A percentile compares a stretch with the other conserved stretches of the same genome.
phyloP scores from a whole-genome alignment of 2,329 filamentous ascomycete genomes.

The Spiromastix sp. region DNA sequence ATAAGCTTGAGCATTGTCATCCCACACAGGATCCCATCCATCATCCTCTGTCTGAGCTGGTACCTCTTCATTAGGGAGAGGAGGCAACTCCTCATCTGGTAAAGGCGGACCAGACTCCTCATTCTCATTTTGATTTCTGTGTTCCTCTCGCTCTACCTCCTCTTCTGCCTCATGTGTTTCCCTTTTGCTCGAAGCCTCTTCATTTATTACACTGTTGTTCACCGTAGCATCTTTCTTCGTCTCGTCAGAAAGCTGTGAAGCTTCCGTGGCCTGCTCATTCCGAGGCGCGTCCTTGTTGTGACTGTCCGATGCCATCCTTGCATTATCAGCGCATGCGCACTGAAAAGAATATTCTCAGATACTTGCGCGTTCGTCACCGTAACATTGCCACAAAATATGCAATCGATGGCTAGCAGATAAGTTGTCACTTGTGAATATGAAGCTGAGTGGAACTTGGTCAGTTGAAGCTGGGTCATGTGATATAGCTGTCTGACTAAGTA shows the following conservation, averaged over 20 bases:
- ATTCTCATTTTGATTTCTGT: slow-evolving; percentile 13
- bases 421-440: too few relatives aligned
- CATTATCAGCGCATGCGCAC: neutral
- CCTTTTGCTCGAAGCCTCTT: slow-evolving; percentile 4
- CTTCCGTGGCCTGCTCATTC: too few relatives aligned
- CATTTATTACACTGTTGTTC: neutral
- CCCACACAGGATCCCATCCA: slow-evolving; percentile 78
- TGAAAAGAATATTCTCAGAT: slow-evolving; percentile 4
- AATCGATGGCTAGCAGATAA: too few relatives aligned
- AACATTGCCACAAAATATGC: slow-evolving; percentile 3
- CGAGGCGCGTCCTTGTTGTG: neutral
- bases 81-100: slow-evolving; percentile 33
- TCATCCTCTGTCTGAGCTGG: slow-evolving; percentile 41
- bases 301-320: slow-evolving; percentile 1
- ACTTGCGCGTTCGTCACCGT: slow-evolving; percentile 8
- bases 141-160: slow-evolving; percentile 9
- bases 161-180: slow-evolving; percentile 9
- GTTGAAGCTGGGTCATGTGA: too few relatives aligned
- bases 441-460: too few relatives aligned
- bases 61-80: slow-evolving; percentile 43
- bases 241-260: too few relatives aligned
- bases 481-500: too few relatives aligned
- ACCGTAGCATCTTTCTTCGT: slow-evolving; percentile 1
- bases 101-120: slow-evolving; percentile 27
- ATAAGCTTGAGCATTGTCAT: slow-evolving; percentile 55